These are phyloP conservation scores for Teratosphaeria pseudoeucalypti DNA, from an alignment of 2,329 filamentous ascomycete genomes.

Conservation along the genomic window DNA sequence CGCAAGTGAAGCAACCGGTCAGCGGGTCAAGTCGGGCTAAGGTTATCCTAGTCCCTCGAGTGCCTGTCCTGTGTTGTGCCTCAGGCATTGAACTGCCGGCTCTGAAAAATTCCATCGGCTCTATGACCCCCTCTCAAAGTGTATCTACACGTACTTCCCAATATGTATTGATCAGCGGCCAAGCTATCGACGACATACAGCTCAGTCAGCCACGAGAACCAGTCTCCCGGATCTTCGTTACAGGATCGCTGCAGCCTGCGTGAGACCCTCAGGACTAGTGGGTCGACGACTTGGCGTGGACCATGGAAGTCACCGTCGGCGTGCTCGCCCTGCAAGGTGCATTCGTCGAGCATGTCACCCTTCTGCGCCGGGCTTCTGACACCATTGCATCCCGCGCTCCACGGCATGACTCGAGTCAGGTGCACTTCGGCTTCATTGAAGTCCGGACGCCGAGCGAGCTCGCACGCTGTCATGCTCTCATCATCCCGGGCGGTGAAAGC, in stretches of 20 bases:
- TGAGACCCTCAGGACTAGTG: neutral
- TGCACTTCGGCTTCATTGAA: slow-evolving; percentile 56
- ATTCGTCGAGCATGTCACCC: slow-evolving; percentile 75
- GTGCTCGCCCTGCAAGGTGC: slow-evolving; percentile 79
- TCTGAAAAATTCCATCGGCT: neutral
- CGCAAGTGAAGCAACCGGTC: neutral
- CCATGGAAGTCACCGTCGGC: slow-evolving; percentile 40
- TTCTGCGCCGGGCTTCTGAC: slow-evolving; percentile 54
- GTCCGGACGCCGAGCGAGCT: slow-evolving; percentile 69
- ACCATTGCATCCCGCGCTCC: slow-evolving; percentile 24
- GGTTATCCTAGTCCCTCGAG: no score
- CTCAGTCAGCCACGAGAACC: neutral
- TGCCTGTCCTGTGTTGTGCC: no score
- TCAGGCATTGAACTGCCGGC: neutral
- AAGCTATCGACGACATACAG: neutral
- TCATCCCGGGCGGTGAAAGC: slow-evolving; percentile 90
- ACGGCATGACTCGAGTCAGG: neutral
- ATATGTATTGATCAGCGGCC: neutral
- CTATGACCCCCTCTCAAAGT: neutral
- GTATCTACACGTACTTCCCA: neutral
- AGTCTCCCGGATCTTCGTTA: neutral
- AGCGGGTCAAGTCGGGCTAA: neutral
- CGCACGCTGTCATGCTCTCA: slow-evolving; percentile 63
- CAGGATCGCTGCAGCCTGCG: neutral
- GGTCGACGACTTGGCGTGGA: neutral